These are phyloP conservation scores for Clarireedia sp. DNA, from an alignment of 2,329 filamentous ascomycete species.

Conservation along the genomic window DNA sequence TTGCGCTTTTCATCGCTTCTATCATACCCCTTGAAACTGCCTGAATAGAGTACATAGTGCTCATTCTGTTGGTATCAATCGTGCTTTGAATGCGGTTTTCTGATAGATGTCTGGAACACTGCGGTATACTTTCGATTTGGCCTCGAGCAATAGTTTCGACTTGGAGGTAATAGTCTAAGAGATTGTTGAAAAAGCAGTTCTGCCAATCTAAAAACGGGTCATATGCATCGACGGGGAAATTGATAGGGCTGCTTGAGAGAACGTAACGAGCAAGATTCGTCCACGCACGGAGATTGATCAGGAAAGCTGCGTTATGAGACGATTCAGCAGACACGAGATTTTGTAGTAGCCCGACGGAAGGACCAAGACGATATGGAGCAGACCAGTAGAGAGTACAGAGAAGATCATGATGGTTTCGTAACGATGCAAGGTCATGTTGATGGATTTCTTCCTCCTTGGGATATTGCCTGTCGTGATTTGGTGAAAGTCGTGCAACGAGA, in stretches of 20 bases:
- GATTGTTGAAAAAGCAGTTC: conserved; percentile 47
- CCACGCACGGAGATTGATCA: conserved; percentile 58
- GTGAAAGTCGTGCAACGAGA: conserved; percentile 51
- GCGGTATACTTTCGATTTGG: conserved; percentile 3
- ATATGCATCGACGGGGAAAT: conserved; percentile 31
- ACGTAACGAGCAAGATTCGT: conserved; percentile 53
- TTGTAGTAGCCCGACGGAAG: conserved; percentile 46
- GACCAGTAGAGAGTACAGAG: conserved; percentile 60
- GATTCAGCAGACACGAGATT: conserved; percentile 49
- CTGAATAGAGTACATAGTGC: conserved; percentile 16
- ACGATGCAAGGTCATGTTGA: conserved; percentile 52
- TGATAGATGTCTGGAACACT: conserved; percentile 2
- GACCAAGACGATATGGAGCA: conserved; percentile 46
- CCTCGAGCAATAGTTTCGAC: conserved; percentile 16
- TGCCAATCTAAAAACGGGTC: conserved; percentile 49
- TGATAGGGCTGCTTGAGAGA: conserved; percentile 37
- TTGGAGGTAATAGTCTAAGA: conserved; percentile 46
- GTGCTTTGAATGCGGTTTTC: conserved; percentile 6
- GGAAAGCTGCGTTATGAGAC: conserved; percentile 59
- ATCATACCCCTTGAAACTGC: conserved; percentile 12
- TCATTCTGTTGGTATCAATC: conserved; percentile 15
- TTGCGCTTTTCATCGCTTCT: conserved; percentile 14
- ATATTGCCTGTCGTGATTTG: conserved; percentile 58
- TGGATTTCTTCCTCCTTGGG: conserved; percentile 54
- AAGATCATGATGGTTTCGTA: conserved; percentile 63